A percentile compares a stretch with the other conserved stretches of the same genome.
These are phyloP conservation scores for Dictyostelium discoideum DNA, from an alignment of 78 protist species.

Conservation along the genomic window DNA sequence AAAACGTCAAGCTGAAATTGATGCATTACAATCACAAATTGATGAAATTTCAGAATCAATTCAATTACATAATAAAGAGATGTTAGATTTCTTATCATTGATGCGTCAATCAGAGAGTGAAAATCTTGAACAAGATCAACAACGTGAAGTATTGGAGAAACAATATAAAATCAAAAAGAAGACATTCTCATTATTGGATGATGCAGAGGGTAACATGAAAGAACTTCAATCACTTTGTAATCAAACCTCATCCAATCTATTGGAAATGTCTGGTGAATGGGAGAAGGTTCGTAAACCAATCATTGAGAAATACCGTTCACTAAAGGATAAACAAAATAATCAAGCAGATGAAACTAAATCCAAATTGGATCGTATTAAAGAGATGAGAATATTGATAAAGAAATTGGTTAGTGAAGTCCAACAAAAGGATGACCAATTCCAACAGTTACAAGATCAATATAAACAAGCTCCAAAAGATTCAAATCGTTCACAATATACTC, in stretches of 20 bases:
- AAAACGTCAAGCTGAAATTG: conserved; percentile 68
- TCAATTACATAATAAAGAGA: neutral
- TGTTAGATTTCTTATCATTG: conserved; percentile 18
- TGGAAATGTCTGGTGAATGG: conserved; percentile 84
- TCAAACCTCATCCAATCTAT: conserved; percentile 37
- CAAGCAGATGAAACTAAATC: conserved; percentile 27
- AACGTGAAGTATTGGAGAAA: conserved; percentile 69
- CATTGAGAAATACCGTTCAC: conserved; percentile 66
- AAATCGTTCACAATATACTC: conserved; percentile 84
- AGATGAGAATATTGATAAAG: conserved; percentile 71
- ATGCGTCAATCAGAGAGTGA: conserved; percentile 63
- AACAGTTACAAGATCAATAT: conserved; percentile 75
- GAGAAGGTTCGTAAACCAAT: conserved; percentile 81
- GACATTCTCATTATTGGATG: conserved; percentile 77
- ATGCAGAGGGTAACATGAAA: conserved; percentile 76
- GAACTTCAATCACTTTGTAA: conserved; percentile 63
- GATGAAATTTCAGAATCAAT: neutral
- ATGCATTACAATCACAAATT: conserved; percentile 38
- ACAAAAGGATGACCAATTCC: conserved; percentile 75
- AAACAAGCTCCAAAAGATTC: conserved; percentile 77
- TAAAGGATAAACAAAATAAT: conserved; percentile 39
- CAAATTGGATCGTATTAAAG: conserved; percentile 47
- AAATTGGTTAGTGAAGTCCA: conserved; percentile 69
- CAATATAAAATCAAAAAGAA: conserved; percentile 78
- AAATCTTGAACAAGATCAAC: conserved; percentile 42